Evolutionary conservation across 306 rosid species (phyloP), one percentile per base, ranked within the genome.

Genomic region (Dalbergia cultrata): DNA sequence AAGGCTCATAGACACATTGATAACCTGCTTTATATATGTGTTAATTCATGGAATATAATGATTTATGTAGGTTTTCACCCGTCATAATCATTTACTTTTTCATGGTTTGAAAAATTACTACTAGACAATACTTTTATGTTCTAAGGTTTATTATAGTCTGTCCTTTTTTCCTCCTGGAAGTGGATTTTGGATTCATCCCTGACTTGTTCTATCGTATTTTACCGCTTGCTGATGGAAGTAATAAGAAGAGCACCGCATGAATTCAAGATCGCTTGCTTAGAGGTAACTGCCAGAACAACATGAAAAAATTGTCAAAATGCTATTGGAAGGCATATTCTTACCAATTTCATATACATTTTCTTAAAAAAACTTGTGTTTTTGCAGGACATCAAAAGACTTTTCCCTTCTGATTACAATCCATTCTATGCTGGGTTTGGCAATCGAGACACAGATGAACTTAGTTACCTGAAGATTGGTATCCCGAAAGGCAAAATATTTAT

Each of bases 241-340:
- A 92, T 95, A 82, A 86, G 99, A 91, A 90, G 99, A 88, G 98
- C 99, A 70, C 99, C 99, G 8, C 99, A 95, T 45, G 99, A 95
- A 80, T 95, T 95, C 89, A 95, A 95, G 90, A 95, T 95, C 69
- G 98, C 98, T 17, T 95, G 99, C 83, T 88, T 95, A 82, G 97
- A 95, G 98, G 99, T 95, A 89, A 86, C 26, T 78, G 4, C 37
- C 31, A 13, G 61, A 79, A 67, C 57, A 79, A 67, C 57, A 61
- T 64, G 59, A 13, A n/a, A 68, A 80, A 54, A 72, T 18, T 31
- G 62, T 16, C 45, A 65, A 39, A 45, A 77, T 63, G 67, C 60
- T 37, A 39, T 54, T 22, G 65, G 35, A 78, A 52, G 21, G 58
- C 35, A 17, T 74, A 43, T 12, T 81, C 70, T 82, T 80, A 56